Percentiles rank a stretch among this genome's conserved stretches.
phyloP scores from a whole-genome alignment of 495 filamentous ascomycete species.

The Talaromyces liani region DNA sequence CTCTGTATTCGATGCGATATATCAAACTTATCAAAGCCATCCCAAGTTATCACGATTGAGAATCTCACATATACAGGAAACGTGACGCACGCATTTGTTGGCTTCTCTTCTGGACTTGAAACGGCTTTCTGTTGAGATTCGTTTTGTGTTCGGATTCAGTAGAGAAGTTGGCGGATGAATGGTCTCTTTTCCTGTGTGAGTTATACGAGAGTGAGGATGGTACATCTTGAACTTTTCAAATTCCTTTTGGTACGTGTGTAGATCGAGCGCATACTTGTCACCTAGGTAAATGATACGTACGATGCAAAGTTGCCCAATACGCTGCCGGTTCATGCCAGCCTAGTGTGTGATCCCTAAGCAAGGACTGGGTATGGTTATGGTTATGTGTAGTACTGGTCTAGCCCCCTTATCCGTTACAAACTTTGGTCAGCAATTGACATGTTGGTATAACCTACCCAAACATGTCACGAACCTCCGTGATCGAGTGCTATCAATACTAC shows the following conservation, averaged over 20 bases:
- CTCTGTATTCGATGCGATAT: conserved; percentile 55
- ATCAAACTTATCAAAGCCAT: conserved; percentile 19
- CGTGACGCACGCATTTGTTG: not conserved
- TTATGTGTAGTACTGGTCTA: too few relatives aligned
- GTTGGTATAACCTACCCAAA: too few relatives aligned
- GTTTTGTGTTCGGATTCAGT: not conserved
- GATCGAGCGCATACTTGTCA: not conserved
- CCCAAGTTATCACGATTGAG: not conserved
- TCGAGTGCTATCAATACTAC: too few relatives aligned
- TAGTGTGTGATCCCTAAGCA: too few relatives aligned
- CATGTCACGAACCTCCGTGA: too few relatives aligned
- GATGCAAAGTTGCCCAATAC: not conserved
- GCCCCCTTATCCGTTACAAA: too few relatives aligned
- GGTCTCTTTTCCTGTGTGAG: not conserved
- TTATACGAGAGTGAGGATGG: not conserved
- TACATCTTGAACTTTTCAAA: not conserved
- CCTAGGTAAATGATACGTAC: not conserved
- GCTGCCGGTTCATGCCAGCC: too few relatives aligned
- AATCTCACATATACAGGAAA: not conserved
- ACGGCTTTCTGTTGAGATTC: not conserved
- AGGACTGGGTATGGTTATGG: too few relatives aligned
- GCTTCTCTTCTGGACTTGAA: not conserved
- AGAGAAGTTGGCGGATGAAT: not conserved
- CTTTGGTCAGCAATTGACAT: too few relatives aligned
- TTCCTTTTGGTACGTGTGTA: not conserved